Base-by-base conservation (phyloP, 805 yeast species). In the Saccharomycopsis vini region DNA sequence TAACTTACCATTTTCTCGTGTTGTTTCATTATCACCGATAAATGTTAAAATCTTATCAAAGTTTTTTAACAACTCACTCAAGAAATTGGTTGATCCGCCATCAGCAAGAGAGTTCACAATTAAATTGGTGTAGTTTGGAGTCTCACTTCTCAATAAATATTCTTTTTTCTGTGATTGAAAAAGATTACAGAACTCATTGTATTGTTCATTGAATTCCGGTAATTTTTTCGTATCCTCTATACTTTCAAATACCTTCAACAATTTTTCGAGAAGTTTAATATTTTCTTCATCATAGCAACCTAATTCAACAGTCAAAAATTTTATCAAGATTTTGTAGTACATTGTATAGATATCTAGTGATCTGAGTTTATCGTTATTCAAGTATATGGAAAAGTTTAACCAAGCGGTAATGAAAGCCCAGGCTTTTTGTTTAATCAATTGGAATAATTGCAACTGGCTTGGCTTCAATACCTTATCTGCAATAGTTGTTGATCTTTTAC, bases 81-180 rank as follows among this genome's bases (percentile, higher is more conserved):
- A 33, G 22, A 26, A 28, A 21, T 38, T 38, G n/a, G 45, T 16
- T 3, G 42, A 31, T 18, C 24, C 22, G 2, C 30, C 13, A 3
- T 32, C 23, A 5, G 29, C 16, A 29, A 20, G 22, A 5, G 15
- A 7, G 10, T 31, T 26, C 16, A 36, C n/a, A 29, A 35, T 41
- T 13, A 45, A 36, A 21, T 35, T 42, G 15, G 23, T 31, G 22
- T 31, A 45, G 24, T 45, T 41, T 15, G 47, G 49, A n/a, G 22
- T 23, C 16, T 42, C 46, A 24, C 44, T 45, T 20, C 42, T 40
- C 9, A 39, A 35, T 9, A 22, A 13, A 23, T 42, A 23, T 9
- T n/a, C 32, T 13, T 37, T 40, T 5, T 45, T 36, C 12, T 15
- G 7, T 13, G 15, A 26, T 9, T 26, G 29, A 26, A 9, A 26